phyloP scores from a whole-genome alignment of 75 land plant species.

The Picea sitchensis region DNA sequence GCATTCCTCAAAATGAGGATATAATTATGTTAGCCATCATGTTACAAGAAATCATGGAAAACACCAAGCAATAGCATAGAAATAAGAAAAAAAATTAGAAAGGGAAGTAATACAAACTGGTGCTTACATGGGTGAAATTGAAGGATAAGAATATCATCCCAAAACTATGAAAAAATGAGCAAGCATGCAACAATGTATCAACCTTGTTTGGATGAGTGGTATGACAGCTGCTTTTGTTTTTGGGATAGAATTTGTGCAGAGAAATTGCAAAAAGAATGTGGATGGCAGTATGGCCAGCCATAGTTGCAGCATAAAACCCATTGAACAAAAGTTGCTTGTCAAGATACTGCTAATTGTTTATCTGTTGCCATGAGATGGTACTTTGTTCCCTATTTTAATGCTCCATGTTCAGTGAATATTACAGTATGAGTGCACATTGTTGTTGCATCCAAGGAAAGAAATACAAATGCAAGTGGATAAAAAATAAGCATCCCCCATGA shows the following conservation, averaged over 20 bases:
- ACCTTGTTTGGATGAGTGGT: too few relatives aligned
- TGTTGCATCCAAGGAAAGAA: too few relatives aligned
- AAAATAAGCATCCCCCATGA: not conserved
- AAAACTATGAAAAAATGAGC: too few relatives aligned
- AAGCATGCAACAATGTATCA: too few relatives aligned
- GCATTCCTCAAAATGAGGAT: not conserved
- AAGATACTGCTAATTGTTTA: not conserved
- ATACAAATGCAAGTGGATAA: not conserved
- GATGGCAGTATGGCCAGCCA: too few relatives aligned
- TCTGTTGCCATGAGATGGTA: not conserved
- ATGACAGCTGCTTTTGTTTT: too few relatives aligned
- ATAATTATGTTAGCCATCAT: not conserved
- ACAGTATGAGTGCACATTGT: not conserved
- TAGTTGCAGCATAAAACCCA: not conserved
- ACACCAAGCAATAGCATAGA: not conserved
- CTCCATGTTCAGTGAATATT: not conserved
- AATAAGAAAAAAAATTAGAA: too few relatives aligned
- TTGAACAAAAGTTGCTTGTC: not conserved
- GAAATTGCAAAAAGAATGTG: too few relatives aligned
- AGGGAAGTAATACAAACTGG: too few relatives aligned
- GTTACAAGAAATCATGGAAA: not conserved
- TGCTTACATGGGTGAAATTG: too few relatives aligned
- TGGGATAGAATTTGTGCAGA: too few relatives aligned
- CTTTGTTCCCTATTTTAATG: not conserved
- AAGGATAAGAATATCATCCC: too few relatives aligned